phyloP scores from a whole-genome alignment of 345 rosid genomes.

The Ceriops zippeliana region DNA sequence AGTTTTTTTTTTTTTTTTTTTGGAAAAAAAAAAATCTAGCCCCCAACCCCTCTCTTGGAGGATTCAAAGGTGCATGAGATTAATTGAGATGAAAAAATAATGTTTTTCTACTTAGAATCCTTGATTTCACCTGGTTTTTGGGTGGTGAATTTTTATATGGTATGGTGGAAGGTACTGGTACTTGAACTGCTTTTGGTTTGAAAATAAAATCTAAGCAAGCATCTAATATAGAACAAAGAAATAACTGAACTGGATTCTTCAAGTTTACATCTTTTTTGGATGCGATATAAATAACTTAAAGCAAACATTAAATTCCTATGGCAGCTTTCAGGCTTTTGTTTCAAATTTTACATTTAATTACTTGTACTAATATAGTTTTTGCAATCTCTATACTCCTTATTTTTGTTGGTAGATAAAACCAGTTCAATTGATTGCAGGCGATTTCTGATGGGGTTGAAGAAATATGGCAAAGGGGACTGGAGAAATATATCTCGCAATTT shows the following conservation, averaged over 20 bases:
- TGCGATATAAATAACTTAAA: neutral
- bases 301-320: neutral
- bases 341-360: no score
- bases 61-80: no score
- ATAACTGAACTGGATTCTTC: conserved; percentile 4
- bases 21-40: no score
- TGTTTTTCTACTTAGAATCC: no score
- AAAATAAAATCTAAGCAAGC: conserved; percentile 3
- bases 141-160: neutral
- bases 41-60: no score
- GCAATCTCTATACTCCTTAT: neutral
- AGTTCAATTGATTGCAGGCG: conserved; percentile 16
- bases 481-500: conserved; percentile 32
- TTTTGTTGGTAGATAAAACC: neutral
- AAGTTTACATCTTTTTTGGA: neutral
- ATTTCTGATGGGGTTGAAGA: conserved; percentile 33
- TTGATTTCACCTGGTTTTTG: no score
- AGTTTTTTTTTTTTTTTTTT: conserved; percentile 9
- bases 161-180: neutral
- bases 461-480: conserved; percentile 37
- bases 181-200: neutral
- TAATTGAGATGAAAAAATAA: no score
- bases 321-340: neutral
- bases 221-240: conserved; percentile 6
- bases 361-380: no score